Conservation (phyloP, 2,329 filamentous ascomycete species). For the Knufia petricola region DNA sequence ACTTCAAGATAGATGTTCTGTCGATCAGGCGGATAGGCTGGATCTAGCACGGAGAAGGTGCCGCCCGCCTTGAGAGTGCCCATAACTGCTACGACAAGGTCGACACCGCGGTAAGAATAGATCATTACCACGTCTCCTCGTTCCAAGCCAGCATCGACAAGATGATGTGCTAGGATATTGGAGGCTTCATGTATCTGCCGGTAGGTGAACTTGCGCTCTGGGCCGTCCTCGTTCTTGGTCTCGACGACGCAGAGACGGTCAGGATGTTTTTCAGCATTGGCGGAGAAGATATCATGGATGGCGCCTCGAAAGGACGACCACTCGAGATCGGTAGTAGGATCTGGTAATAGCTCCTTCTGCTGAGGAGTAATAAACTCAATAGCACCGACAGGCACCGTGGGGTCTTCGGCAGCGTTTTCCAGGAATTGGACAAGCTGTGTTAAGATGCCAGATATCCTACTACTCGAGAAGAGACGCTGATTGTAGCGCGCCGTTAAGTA, state of each 20-base stretch:
- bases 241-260: conserved; percentile 60
- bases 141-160: conserved; percentile 62
- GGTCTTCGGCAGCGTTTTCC: conserved; percentile 31
- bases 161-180: conserved; percentile 69
- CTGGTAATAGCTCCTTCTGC: conserved; percentile 26
- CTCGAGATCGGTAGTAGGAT: conserved; percentile 36
- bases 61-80: conserved; percentile 54
- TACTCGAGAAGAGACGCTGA: conserved; percentile 38
- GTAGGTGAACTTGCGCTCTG: conserved; percentile 67
- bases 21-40: conserved; percentile 67
- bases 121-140: conserved; percentile 89
- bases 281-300: conserved; percentile 36
- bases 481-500: conserved; percentile 36
- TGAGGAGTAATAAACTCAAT: conserved; percentile 32
- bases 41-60: conserved; percentile 59
- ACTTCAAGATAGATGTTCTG: conserved; percentile 79
- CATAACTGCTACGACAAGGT: conserved; percentile 70
- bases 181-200: conserved; percentile 76
- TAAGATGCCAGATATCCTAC: conserved; percentile 35
- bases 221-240: conserved; percentile 43
- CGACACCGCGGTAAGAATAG: conserved; percentile 73
- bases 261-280: conserved; percentile 54
- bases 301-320: conserved; percentile 38
- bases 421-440: conserved; percentile 35
- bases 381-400: conserved; percentile 32